Evolutionary conservation across 257 asterid species (phyloP).

Genomic region (Jaltomata sinuosa): DNA sequence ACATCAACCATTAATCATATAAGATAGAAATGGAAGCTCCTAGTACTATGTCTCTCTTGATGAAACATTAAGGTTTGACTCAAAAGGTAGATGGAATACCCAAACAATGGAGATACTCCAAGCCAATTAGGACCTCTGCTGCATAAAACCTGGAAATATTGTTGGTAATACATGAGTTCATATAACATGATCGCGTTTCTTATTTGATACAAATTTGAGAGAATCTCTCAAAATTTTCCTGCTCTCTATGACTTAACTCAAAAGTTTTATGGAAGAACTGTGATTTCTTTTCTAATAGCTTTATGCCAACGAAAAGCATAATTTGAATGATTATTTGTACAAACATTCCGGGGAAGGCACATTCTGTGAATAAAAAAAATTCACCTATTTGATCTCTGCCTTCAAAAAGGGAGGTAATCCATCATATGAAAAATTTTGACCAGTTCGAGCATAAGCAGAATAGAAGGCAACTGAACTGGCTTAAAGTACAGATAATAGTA

Average conservation of each 20-base stretch:
- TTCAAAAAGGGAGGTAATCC: too few relatives aligned
- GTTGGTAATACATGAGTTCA: not conserved
- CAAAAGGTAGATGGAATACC: slow-evolving; percentile 33
- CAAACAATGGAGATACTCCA: slow-evolving; percentile 97
- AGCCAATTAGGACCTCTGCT: slow-evolving; percentile 78
- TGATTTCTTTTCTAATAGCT: too few relatives aligned
- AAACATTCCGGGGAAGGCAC: too few relatives aligned
- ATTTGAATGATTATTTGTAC: too few relatives aligned
- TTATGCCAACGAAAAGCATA: too few relatives aligned
- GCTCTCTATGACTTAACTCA: not conserved
- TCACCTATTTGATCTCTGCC: too few relatives aligned
- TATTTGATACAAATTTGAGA: not conserved
- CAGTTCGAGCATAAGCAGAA: not conserved
- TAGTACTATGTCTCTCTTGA: too few relatives aligned
- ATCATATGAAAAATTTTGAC: not conserved
- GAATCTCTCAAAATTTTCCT: not conserved
- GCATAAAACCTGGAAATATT: slow-evolving; percentile 64
- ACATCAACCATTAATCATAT: not conserved
- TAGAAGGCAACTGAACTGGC: not conserved
- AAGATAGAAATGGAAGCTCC: not conserved
- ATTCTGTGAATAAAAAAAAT: too few relatives aligned
- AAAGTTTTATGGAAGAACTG: too few relatives aligned
- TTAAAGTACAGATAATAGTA: not conserved
- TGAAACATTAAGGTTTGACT: not conserved
- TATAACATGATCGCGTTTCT: not conserved